These are phyloP conservation scores for Beta vulgaris DNA, from an alignment of 148 eudicot species.

Conservation along the genomic window DNA sequence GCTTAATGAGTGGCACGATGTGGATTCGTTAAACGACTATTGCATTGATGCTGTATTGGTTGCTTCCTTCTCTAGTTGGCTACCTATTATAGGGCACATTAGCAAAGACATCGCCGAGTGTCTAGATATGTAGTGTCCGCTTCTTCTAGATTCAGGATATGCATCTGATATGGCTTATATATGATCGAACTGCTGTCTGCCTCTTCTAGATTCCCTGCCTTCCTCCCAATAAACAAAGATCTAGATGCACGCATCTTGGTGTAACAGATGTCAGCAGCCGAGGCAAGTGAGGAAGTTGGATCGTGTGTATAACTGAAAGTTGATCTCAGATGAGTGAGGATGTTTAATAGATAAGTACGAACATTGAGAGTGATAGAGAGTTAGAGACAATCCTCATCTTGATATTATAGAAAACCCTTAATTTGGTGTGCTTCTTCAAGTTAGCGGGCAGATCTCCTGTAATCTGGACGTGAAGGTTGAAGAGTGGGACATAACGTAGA, in stretches of 20 bases:
- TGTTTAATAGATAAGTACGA: not conserved
- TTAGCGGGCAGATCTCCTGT: slow-evolving; percentile 1
- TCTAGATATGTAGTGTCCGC: no score
- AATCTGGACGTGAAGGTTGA: not conserved
- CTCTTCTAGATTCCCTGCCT: not conserved
- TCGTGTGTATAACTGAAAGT: not conserved
- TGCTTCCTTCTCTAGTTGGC: not conserved
- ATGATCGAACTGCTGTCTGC: not conserved
- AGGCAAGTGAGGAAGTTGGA: no score
- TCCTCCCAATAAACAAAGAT: not conserved
- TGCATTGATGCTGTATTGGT: not conserved
- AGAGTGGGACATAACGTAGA: not conserved
- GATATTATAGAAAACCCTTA: not conserved
- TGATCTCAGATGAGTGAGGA: not conserved
- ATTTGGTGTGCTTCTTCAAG: not conserved
- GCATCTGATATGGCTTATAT: not conserved
- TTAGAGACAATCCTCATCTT: not conserved
- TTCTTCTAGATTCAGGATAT: not conserved
- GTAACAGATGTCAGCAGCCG: no score
- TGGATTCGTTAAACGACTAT: not conserved
- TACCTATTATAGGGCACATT: not conserved
- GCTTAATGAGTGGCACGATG: not conserved
- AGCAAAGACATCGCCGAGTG: no score
- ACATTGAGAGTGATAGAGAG: not conserved
- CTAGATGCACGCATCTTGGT: not conserved